Conservation (phyloP, 495 filamentous ascomycete genomes). For the Podospora conica region DNA sequence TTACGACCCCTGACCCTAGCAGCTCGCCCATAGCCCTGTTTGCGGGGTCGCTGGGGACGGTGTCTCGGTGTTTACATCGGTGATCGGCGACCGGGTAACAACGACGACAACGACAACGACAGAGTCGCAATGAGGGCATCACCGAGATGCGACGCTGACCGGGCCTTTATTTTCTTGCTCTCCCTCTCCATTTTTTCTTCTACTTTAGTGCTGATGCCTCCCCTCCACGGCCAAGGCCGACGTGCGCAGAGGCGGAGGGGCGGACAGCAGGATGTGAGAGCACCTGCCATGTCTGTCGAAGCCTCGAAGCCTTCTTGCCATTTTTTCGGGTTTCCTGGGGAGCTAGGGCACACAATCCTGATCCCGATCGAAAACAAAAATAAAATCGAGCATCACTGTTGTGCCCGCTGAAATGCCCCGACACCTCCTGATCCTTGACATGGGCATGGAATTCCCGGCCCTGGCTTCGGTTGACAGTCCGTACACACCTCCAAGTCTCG, state of each 20-base stretch:
- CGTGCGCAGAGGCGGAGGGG: no score
- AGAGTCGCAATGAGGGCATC: background rate
- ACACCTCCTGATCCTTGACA: background rate
- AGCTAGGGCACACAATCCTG: background rate
- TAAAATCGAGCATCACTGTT: background rate
- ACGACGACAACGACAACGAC: background rate
- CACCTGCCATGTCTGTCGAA: background rate
- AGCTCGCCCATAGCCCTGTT: background rate
- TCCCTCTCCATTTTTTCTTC: background rate
- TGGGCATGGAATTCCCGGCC: background rate
- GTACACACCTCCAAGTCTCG: background rate
- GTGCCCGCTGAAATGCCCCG: background rate
- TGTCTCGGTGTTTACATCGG: background rate
- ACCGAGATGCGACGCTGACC: background rate
- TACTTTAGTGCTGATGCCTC: background rate
- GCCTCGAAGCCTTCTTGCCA: background rate
- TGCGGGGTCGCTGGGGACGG: background rate
- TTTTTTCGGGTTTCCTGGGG: background rate
- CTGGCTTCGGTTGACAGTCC: background rate
- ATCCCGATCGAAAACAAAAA: background rate
- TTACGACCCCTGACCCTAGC: background rate
- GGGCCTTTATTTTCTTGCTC: background rate
- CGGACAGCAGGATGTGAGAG: no score
- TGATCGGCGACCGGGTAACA: no score
- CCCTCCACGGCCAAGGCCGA: background rate